Evolutionary conservation across 1,284 basidiomycete genomes (phyloP).

Genomic region (Moniliella sp.): DNA sequence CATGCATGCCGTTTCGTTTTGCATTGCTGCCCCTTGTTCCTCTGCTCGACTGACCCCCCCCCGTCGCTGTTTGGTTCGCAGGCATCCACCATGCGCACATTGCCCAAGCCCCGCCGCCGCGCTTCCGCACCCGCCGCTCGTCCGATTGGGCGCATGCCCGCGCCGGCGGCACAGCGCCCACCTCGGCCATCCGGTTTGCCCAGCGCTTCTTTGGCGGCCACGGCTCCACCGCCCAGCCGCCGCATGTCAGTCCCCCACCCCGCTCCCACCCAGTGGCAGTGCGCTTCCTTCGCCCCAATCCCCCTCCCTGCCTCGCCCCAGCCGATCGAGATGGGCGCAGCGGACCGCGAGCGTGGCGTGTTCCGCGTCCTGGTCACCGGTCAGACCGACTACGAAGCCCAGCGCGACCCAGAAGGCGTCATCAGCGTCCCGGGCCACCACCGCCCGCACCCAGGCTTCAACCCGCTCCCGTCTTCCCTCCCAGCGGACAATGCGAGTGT

Average conservation of each 20-base stretch:
- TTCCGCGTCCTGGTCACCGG: not conserved
- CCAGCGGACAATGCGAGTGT: slow-evolving; percentile 76
- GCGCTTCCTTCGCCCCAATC: slow-evolving; percentile 1
- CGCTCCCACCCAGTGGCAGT: slow-evolving; percentile 3
- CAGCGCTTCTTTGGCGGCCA: not conserved
- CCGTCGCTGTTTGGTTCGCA: not conserved
- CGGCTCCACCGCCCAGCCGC: not conserved
- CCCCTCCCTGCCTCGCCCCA: not conserved
- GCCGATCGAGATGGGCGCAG: not conserved
- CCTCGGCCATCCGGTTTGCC: not conserved
- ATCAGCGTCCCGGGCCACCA: slow-evolving; percentile 50
- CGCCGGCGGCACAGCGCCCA: not conserved
- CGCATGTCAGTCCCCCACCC: slow-evolving; percentile 13
- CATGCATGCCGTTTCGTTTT: not conserved
- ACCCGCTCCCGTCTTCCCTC: slow-evolving; percentile 68
- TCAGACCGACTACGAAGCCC: too few species aligned
- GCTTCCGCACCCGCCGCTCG: too few species aligned
- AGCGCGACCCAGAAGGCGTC: too few species aligned
- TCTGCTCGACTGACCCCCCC: not conserved
- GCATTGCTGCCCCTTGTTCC: not conserved
- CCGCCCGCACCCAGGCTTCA: slow-evolving; percentile 73
- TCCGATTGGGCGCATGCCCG: too few species aligned
- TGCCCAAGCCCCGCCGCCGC: slow-evolving; percentile 40
- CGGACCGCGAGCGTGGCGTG: slow-evolving; percentile 3
- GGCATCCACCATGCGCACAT: slow-evolving; percentile 51